phyloP scores from a whole-genome alignment of 139 green algal genomes.

The Zygnema cylindricum region DNA sequence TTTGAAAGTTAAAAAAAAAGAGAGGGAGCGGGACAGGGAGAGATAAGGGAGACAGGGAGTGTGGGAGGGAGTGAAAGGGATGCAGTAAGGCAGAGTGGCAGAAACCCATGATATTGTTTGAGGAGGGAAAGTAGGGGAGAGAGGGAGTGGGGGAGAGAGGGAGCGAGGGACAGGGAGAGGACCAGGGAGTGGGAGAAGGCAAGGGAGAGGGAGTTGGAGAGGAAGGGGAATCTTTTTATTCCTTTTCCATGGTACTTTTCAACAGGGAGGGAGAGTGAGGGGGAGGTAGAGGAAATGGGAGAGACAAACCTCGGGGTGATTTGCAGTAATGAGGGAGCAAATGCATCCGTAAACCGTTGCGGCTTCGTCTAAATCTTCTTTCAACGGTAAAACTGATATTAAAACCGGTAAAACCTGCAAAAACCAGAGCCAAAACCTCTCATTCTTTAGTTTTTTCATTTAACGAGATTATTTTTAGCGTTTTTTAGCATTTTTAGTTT shows the following conservation, averaged over 20 bases:
- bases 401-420: conserved; percentile 73
- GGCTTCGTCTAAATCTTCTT: conserved; percentile 59
- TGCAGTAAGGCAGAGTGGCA: background rate
- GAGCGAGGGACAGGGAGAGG: background rate
- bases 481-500: background rate
- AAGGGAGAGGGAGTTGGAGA: conserved; percentile 12
- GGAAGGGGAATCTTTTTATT: conserved; percentile 9
- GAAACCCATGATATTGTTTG: background rate
- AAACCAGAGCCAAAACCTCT: background rate
- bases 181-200: background rate
- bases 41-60: background rate
- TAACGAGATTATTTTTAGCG: background rate
- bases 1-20: background rate
- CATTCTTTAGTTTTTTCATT: conserved; percentile 7
- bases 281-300: background rate
- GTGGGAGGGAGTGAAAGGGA: background rate
- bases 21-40: background rate
- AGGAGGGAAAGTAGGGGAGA: background rate
- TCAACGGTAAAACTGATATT: conserved; percentile 67
- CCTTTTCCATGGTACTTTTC: conserved; percentile 1
- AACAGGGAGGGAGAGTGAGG: background rate
- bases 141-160: background rate
- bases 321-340: conserved; percentile 16
- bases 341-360: conserved; percentile 48
- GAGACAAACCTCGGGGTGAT: conserved; percentile 19